Conservation (phyloP, 1,284 basidiomycete species). For the Moniliella sp. region DNA sequence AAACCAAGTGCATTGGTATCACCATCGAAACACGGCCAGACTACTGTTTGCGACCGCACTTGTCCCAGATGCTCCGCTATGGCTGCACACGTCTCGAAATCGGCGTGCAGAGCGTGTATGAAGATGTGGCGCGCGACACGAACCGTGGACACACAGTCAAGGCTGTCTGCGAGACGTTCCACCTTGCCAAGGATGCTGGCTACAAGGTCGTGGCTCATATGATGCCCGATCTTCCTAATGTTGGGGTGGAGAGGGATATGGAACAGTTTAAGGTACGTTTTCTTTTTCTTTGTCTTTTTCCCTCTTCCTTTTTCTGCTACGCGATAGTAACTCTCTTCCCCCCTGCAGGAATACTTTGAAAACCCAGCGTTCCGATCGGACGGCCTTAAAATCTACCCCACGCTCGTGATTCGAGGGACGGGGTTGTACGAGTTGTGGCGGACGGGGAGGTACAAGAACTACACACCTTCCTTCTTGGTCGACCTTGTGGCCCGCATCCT, state of each 20-base stretch:
- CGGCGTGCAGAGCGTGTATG: slow-evolving; percentile 93
- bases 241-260: slow-evolving; percentile 84
- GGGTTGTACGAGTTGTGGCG: slow-evolving; percentile 91
- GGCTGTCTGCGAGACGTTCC: slow-evolving; percentile 89
- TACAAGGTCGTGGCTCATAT: slow-evolving; percentile 58
- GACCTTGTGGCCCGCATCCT: slow-evolving; percentile 89
- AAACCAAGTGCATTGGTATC: slow-evolving; percentile 94
- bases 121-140: slow-evolving; percentile 93
- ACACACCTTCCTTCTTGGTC: slow-evolving; percentile 88
- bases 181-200: slow-evolving; percentile 90
- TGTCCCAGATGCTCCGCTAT: slow-evolving; percentile 95
- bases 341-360: slow-evolving; percentile 64
- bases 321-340: not conserved
- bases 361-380: slow-evolving; percentile 92
- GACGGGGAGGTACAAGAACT: slow-evolving; percentile 92
- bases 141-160: slow-evolving; percentile 89
- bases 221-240: slow-evolving; percentile 56
- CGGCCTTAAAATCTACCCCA: slow-evolving; percentile 94
- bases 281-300: not conserved
- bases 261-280: slow-evolving; percentile 78
- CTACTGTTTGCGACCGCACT: slow-evolving; percentile 87
- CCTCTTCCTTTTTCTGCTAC: not conserved
- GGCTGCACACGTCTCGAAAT: slow-evolving; percentile 95
- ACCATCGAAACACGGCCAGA: slow-evolving; percentile 97
- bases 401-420: slow-evolving; percentile 88